Conservation (phyloP, 495 filamentous ascomycete genomes). For the Cudoniella acicularis region DNA sequence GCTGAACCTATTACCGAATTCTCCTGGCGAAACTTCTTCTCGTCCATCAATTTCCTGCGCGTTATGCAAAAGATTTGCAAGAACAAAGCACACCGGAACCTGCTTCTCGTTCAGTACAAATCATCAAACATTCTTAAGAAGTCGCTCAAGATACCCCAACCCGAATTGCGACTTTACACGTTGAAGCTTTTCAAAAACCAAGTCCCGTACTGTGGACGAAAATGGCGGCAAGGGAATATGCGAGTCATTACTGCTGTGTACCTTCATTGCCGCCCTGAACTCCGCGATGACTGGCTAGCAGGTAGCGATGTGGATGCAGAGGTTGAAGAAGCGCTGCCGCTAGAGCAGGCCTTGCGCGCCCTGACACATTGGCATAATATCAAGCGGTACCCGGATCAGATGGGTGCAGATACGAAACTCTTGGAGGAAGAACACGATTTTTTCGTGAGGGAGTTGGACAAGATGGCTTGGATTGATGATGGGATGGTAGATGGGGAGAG, state of each 20-base stretch:
- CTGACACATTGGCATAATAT: constrained; percentile 93
- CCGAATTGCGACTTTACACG: constrained; percentile 82
- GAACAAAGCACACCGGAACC: constrained; percentile 86
- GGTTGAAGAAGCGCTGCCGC: constrained; percentile 84
- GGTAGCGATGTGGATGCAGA: constrained; percentile 88
- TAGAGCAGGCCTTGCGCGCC: constrained; percentile 83
- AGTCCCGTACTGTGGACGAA: constrained; percentile 94
- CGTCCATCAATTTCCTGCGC: constrained; percentile 87
- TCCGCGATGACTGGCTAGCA: constrained; percentile 92
- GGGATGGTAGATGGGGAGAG: constrained; percentile 15
- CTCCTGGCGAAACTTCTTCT: constrained; percentile 92
- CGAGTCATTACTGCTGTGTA: constrained; percentile 96
- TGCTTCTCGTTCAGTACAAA: constrained; percentile 93
- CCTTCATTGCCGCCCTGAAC: constrained; percentile 84
- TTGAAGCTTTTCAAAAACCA: constrained; percentile 98
- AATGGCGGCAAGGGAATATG: constrained; percentile 98
- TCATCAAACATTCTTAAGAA: constrained; percentile 84
- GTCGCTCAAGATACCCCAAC: constrained; percentile 84
- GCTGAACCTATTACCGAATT: constrained; percentile 82
- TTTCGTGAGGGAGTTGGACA: constrained; percentile 84
- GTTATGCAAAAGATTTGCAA: constrained; percentile 97
- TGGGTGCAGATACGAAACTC: constrained; percentile 66
- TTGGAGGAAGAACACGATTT: constrained; percentile 83
- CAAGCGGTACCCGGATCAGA: constrained; percentile 70
- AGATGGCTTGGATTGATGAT: constrained; percentile 49